Evolutionary conservation across 2,329 filamentous ascomycete genomes (phyloP), one percentile per base, ranked within the genome.

Genomic region (Beauveria australis): DNA sequence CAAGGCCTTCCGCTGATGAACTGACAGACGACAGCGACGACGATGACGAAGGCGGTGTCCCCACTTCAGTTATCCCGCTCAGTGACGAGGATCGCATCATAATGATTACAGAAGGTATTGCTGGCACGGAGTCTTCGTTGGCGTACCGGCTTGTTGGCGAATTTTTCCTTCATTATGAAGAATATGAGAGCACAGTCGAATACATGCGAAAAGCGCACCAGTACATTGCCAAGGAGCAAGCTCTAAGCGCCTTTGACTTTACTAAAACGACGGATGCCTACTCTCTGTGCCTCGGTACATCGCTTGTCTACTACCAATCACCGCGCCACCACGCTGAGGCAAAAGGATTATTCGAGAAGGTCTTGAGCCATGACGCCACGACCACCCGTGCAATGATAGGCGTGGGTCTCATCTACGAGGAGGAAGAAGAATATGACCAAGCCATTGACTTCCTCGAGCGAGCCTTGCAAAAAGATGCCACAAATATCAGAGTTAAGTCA

Each of bases 251-350:
- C 0, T 70, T 95, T 48, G 71, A 75, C 1, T 86, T 96, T 55
- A 77, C 79, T 52, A 85, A 92, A 67, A 88, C 85, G 6, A 79
- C 81, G 54, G 91, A 96, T 72, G 84, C 89, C 1, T 81, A 94
- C 59, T 89, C 86, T 61, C 82, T 91, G 48, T 88, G 85, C 47
- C 83, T 99, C 8, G 94, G 85, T 10, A 97, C 92, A n/a, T 87
- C 92, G 0, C 75, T 97, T 22, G 91, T 99, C 2, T 89, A 92
- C 67, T 91, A 95, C 66, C 92, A 97, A 70, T 88, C 91, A 0
- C 94, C 94, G 0, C 86, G 91, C 63, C 87, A 97, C 69, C 94
- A 99, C 67, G 81, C 86, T 19, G 93, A 97, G 75, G 92, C 94
- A 2, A 93, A 91, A 70, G 74, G 75, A n/a, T 79, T 97, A 0